Conservation (phyloP, 306 rosid genomes). For the Vachellia collinsii region DNA sequence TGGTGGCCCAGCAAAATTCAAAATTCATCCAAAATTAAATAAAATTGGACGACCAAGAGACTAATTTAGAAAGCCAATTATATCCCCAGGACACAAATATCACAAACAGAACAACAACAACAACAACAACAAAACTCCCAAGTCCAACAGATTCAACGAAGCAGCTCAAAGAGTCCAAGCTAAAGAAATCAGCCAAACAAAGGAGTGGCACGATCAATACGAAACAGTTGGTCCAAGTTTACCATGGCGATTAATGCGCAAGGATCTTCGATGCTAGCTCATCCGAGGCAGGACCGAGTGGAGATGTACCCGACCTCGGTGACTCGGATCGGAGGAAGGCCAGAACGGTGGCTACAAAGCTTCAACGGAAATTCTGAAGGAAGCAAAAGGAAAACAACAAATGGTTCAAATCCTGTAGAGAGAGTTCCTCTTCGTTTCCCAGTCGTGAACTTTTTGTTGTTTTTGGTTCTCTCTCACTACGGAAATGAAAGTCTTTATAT, state of each 20-base stretch:
- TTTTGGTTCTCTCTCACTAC: constrained; percentile 19
- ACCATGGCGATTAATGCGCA: constrained; percentile 82
- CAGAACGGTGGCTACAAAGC: constrained; percentile 46
- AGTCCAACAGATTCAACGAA: constrained; percentile 59
- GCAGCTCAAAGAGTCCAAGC: constrained; percentile 50
- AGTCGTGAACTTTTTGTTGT: constrained; percentile 12
- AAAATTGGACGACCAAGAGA: not conserved
- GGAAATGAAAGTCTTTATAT: constrained; percentile 47
- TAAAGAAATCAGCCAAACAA: constrained; percentile 44
- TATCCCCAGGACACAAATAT: not conserved
- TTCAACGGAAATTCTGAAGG: constrained; percentile 42
- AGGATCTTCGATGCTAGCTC: constrained; percentile 76
- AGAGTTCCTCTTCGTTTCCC: constrained; percentile 34
- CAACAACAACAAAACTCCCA: not conserved
- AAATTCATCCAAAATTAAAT: constrained; percentile 17
- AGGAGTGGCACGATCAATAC: not conserved
- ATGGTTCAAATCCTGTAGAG: constrained; percentile 48
- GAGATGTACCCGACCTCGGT: constrained; percentile 48
- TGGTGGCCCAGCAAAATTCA: constrained; percentile 22
- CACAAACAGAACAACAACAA: constrained; percentile 1
- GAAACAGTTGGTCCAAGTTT: constrained; percentile 31
- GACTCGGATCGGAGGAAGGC: constrained; percentile 66
- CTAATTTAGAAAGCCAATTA: constrained; percentile 22
- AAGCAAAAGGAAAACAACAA: constrained; percentile 21
- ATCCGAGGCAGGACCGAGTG: constrained; percentile 69